Percentiles rank a stretch among this genome's conserved stretches.
These are phyloP conservation scores for Mucor velutinosus DNA, from an alignment of 371 early-diverging fungal species.

Conservation along the genomic window DNA sequence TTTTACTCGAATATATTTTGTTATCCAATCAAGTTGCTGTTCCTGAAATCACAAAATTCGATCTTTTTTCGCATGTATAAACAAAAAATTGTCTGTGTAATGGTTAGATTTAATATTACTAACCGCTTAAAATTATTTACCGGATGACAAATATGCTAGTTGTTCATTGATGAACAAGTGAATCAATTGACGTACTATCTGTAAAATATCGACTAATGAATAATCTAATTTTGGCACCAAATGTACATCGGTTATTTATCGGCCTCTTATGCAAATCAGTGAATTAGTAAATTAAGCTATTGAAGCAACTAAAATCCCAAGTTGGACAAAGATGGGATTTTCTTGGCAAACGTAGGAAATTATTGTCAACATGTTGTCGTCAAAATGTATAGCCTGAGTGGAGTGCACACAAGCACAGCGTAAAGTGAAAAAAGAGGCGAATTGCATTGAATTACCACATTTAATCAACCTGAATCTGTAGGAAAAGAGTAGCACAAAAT, in stretches of 20 bases:
- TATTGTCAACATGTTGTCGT: neutral
- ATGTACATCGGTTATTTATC: too few species aligned
- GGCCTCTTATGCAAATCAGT: too few species aligned
- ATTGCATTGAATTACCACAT: neutral
- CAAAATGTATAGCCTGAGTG: neutral
- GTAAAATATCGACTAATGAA: neutral
- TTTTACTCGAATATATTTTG: neutral
- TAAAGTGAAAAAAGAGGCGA: neutral
- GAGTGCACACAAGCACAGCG: neutral
- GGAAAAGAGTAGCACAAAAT: neutral
- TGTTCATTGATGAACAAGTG: too few species aligned
- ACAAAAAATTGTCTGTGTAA: neutral
- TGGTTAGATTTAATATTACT: neutral
- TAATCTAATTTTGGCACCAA: neutral
- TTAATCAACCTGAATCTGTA: neutral
- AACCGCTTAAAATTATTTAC: neutral
- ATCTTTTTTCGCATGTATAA: neutral
- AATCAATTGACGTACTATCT: neutral
- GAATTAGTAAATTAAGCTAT: neutral
- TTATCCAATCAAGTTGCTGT: neutral
- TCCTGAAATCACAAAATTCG: neutral
- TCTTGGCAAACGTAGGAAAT: neutral
- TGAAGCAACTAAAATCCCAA: neutral
- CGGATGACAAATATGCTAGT: neutral
- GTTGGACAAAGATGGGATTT: neutral